Evolutionary conservation across 805 yeast species (phyloP), one percentile per base, ranked within the genome.

Genomic region (Metschnikowia baotianmanensis): DNA sequence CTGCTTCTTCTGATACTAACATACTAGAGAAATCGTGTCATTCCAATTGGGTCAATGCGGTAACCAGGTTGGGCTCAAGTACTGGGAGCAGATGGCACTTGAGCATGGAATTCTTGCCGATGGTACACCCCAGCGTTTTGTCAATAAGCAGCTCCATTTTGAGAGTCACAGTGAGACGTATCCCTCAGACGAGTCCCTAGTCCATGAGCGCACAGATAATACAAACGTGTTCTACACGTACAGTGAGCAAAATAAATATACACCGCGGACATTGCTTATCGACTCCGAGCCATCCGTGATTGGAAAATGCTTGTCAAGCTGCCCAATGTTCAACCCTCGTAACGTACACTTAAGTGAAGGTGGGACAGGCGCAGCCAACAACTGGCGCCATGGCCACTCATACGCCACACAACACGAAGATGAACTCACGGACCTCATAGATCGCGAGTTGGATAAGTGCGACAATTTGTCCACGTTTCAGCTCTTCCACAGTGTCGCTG

Each of bases 351-450:
- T 86, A 18, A 79, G 91, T 20, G 74, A 80, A n/a, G 80, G 80
- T 13, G 96, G 96, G 4, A 76, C 82, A 16, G 97, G 98, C 4
- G 98, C 99, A 0, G 99, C 96, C 15, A 93, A 93, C 62, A 88
- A 88, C 48, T 93, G 98, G 97, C 86, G 89, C 1, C 82, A 81
- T 39, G 99, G 99, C 2, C 88, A 86, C 56, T 72, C 77, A 28
- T 82, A 83, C 46, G 97, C 93, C 0, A 72, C 75, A 22, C 66
- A 69, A 32, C 76, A 83, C 47, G 75, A 75, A 40, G 96, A 88
- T 36, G 80, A 78, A n/a, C 68, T 95, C 28, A 51, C 86, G 40
- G 91, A 88, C 52, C 78, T 89, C 75, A 73, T 93, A 19, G 96
- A 89, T 56, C 74, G 93, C 40, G 97, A 93, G 54, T 73, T 89